Percentiles rank a stretch among this genome's conserved stretches.
Evolutionary conservation across 176 grass and related monocot species (phyloP).

Genomic region (Eremochloa ophiuroides): DNA sequence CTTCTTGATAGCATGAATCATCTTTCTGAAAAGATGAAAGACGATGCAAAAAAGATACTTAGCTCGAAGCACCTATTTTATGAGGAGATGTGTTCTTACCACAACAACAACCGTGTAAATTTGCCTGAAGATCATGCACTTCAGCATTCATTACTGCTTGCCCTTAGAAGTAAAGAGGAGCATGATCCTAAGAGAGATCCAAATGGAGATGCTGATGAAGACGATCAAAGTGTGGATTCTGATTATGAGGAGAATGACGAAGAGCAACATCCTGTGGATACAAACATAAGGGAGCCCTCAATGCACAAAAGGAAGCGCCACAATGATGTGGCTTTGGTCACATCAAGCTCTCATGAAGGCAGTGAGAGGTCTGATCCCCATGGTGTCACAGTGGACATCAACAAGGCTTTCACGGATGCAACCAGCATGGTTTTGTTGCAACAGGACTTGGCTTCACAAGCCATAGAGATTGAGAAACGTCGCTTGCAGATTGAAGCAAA

Average conservation of each 20-base stretch:
- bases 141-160: slow-evolving; percentile 65
- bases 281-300: slow-evolving; percentile 16
- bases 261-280: slow-evolving; percentile 46
- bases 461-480: slow-evolving; percentile 45
- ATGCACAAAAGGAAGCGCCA: slow-evolving; percentile 54
- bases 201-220: slow-evolving; percentile 49
- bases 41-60: slow-evolving; percentile 88
- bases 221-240: slow-evolving; percentile 54
- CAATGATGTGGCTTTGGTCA: slow-evolving; percentile 41
- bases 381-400: slow-evolving; percentile 54
- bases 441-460: slow-evolving; percentile 41
- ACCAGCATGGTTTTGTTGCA: slow-evolving; percentile 24
- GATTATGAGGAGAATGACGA: slow-evolving; percentile 57
- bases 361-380: slow-evolving; percentile 24
- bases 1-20: slow-evolving; percentile 76
- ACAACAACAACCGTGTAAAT: slow-evolving; percentile 75
- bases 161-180: slow-evolving; percentile 75
- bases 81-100: slow-evolving; percentile 97
- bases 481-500: slow-evolving; percentile 59
- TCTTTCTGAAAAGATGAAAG: slow-evolving; percentile 86
- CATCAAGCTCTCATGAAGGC: slow-evolving; percentile 34
- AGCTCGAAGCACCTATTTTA: slow-evolving; percentile 94
- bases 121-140: slow-evolving; percentile 80
- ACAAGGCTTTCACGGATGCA: slow-evolving; percentile 44
- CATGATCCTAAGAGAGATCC: slow-evolving; percentile 35